Conservation (phyloP, 2,329 filamentous ascomycete genomes). For the Emmonsia crescens region DNA sequence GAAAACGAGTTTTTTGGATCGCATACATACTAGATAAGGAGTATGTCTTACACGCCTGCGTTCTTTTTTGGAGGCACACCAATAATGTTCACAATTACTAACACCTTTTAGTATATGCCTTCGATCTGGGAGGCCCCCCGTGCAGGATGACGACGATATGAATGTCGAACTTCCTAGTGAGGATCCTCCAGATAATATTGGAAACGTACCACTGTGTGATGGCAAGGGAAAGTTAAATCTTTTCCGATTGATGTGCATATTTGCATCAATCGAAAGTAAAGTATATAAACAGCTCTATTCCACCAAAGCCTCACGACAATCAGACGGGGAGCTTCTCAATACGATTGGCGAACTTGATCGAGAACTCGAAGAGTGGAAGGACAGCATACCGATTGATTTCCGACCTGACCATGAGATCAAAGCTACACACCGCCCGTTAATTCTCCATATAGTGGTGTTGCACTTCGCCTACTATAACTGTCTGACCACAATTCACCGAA, state of each 20-base stretch:
- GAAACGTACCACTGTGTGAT: constrained; percentile 81
- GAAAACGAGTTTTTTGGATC: constrained; percentile 68
- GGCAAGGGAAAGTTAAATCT: constrained; percentile 90
- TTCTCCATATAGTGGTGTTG: constrained; percentile 84
- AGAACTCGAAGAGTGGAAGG: constrained; percentile 90
- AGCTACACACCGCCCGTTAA: constrained; percentile 81
- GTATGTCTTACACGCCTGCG: constrained; percentile 25
- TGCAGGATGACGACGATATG: constrained; percentile 74
- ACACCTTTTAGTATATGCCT: constrained; percentile 47
- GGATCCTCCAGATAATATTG: constrained; percentile 82
- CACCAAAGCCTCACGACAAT: constrained; percentile 81
- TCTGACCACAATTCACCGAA: constrained; percentile 91
- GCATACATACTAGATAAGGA: constrained; percentile 65
- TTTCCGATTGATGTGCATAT: constrained; percentile 85
- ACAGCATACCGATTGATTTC: constrained; percentile 87
- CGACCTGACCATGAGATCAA: constrained; percentile 96
- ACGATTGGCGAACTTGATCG: constrained; percentile 91
- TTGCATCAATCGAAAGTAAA: constrained; percentile 81
- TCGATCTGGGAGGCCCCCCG: constrained; percentile 59
- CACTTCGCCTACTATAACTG: constrained; percentile 99
- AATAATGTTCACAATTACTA: constrained; percentile 7
- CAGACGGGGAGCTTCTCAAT: constrained; percentile 84
- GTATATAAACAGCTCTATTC: constrained; percentile 92
- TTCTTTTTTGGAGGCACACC: background rate
- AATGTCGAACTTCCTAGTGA: constrained; percentile 91